Conservation (phyloP, 441 rosid species). For the Eutrema salsugineum region DNA sequence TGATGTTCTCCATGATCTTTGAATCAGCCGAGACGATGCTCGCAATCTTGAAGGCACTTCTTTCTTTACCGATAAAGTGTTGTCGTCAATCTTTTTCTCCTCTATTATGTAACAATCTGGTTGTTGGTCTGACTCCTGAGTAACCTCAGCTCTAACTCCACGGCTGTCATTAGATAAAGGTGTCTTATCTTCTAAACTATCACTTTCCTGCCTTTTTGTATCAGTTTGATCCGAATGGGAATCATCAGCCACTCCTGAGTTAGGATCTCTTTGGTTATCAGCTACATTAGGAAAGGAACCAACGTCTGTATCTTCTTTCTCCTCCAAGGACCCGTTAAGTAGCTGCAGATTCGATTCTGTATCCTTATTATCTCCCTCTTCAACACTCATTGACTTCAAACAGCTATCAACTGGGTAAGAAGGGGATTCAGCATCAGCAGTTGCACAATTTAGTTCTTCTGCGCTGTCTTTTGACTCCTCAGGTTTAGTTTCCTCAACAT, state of each 20-base stretch:
- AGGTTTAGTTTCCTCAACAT: slow-evolving; percentile 27
- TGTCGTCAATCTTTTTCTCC: slow-evolving; percentile 2
- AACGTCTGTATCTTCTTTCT: neutral
- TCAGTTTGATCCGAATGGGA: neutral
- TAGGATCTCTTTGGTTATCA: neutral
- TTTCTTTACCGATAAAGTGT: neutral
- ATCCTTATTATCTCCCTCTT: neutral
- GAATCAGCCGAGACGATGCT: slow-evolving; percentile 12
- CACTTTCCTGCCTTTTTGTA: slow-evolving; percentile 2
- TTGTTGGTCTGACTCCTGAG: slow-evolving; percentile 1
- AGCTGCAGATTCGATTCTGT: neutral
- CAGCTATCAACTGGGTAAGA: slow-evolving; percentile 31
- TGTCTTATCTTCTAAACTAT: neutral
- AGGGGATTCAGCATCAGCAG: slow-evolving; percentile 29
- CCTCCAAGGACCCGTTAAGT: neutral
- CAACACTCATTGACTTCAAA: neutral
- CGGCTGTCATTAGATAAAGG: neutral
- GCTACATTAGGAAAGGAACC: neutral
- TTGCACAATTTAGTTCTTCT: slow-evolving; percentile 22
- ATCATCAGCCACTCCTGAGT: neutral
- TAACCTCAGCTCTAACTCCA: neutral
- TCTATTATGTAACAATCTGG: neutral
- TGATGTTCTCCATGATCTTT: slow-evolving; percentile 17
- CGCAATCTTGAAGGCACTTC: slow-evolving; percentile 8
- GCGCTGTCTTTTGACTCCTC: slow-evolving; percentile 18